Evolutionary conservation across 306 rosid species (phyloP), one percentile per base, ranked within the genome.

Genomic region (Acacia confusa): DNA sequence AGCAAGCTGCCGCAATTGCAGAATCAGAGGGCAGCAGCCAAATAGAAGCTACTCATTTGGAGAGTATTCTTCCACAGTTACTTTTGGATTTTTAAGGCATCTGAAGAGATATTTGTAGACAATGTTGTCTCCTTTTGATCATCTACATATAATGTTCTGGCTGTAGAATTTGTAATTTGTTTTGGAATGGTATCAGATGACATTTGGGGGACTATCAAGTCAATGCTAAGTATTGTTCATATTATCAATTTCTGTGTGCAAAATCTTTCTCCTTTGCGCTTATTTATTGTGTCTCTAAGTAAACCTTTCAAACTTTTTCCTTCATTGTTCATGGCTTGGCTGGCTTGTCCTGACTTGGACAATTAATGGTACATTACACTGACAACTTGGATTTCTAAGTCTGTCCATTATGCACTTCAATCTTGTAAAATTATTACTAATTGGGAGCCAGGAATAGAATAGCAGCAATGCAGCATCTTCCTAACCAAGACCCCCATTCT

Each of bases 11-110:
- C 74, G 77, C 83, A 19, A 83, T 90, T 76, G 89, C 88, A 6
- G 92, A 92, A 70, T 87, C 92, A 14, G 92, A 88, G 85, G 92
- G 89, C 19, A 82, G 58, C 52, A 52, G 48, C 77, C 87, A 86
- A 74, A 88, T 90, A 74, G 85, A 92, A 78, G 86, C 89, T 28
- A 86, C 92, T 87, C 90, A 92, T 69, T 86, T 70, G 90, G 92
- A 92, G 87, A 86, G 92, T 77, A 83, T 92, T 89, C 97, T 87
- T 83, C 93, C 90, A 0, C 89, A 87, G 78, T 80, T 88, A 28
- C 89, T 86, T 61, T 82, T 79, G 85, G 90, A 88, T 76, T 89
- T 84, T 73, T 88, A 84, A 90, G 2, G 86, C 85, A 73, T 60
- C 10, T 27, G 53, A 44, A 74, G 72, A 32, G 43, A 57, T 74